Base-by-base conservation (phyloP, 169 alveolate species). In the Plasmodium knowlesi region DNA sequence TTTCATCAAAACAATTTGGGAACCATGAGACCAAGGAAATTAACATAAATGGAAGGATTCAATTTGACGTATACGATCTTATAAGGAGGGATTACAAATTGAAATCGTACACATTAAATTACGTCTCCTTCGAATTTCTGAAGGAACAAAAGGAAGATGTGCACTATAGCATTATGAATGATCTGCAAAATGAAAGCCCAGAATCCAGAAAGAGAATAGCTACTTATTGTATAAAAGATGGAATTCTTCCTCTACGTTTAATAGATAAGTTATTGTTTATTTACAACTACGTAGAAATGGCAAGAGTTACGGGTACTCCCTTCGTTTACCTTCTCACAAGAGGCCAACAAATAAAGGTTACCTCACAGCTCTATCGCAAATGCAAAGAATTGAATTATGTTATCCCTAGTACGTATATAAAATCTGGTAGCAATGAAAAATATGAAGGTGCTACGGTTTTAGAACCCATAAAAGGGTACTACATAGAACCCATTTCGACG, bases 111-210 rank as follows among this genome's bases (percentile, higher is more conserved):
- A 97, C 99, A 10, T 97, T 99, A 78, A 99, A 99, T 96, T 98
- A 97, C 78, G 99, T 99, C 22, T 98, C 99, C 43, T 97, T 98
- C 67, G 98, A 98, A 93, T 99, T 98, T 96, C 97, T 99, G 78
- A 98, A 98, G 80, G 99, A 99, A 83, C 99, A 99, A 96, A 99
- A 99, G 96, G 99, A 99, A 96, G 99, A 99, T 83, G 99, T 99
- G 5, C 99, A 98, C 95, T 98, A 99, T 95, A 97, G 99, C 91
- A 98, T 98, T 92, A 98, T 99, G 84, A 97, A 98, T 37, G 99
- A 97, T 74, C 97, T 99, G 67, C 98, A 98, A 96, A 94, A 94
- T 32, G 99, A 98, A 41, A 97, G 98, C 92, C 98, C 99, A 8
- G 99, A 98, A 82, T 98, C 99, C 5, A 97, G 99, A 71, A 97